Percentiles rank a stretch among this genome's conserved stretches.
phyloP scores from a whole-genome alignment of 768 basidiomycete species.

The Lentinula detonsa region DNA sequence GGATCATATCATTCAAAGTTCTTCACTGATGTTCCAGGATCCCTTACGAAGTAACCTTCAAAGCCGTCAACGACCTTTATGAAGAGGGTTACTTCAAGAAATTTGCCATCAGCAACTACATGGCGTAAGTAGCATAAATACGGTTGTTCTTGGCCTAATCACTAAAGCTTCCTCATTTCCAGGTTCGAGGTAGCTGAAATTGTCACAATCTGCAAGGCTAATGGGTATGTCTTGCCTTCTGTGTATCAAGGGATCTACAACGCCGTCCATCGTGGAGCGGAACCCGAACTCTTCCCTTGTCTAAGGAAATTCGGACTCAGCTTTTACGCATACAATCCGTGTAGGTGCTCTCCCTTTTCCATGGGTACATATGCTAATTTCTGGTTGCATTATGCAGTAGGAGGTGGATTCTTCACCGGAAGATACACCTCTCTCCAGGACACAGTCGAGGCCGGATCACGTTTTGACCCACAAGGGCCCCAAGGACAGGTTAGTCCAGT shows the following conservation, averaged over 20 bases:
- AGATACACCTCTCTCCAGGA: constrained; percentile 37
- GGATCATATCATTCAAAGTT: neutral
- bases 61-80: constrained; percentile 48
- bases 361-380: constrained; percentile 43
- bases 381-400: constrained; percentile 28
- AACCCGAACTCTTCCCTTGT: constrained; percentile 46
- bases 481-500: constrained; percentile 29
- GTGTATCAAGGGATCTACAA: constrained; percentile 49
- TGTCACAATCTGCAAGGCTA: constrained; percentile 47
- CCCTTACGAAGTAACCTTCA: constrained; percentile 51
- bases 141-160: neutral
- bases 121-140: constrained; percentile 27
- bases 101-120: constrained; percentile 58
- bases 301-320: constrained; percentile 52
- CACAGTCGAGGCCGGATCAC: constrained; percentile 40
- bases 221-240: constrained; percentile 50
- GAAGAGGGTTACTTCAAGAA: constrained; percentile 54
- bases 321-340: constrained; percentile 52
- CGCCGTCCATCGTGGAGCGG: constrained; percentile 31
- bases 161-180: neutral
- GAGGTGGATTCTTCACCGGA: constrained; percentile 54
- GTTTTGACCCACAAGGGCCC: constrained; percentile 40
- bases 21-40: constrained; percentile 19
- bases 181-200: constrained; percentile 63
- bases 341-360: constrained; percentile 46